phyloP scores from a whole-genome alignment of 2,329 filamentous ascomycete genomes.

The Calonectria multiphialidica region DNA sequence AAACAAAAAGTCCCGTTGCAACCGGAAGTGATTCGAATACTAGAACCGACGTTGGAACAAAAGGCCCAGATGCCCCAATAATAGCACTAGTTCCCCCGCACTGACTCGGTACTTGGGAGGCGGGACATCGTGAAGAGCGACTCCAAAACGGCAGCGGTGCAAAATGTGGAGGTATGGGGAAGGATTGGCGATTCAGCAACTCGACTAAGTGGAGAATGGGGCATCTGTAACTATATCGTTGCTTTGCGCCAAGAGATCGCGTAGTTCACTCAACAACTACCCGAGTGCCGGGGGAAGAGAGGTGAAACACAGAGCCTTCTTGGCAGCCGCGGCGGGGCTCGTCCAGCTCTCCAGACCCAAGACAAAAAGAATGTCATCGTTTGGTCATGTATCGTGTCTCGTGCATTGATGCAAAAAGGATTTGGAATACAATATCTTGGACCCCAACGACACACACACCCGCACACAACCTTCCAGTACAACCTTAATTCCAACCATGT shows the following conservation, averaged over 20 bases:
- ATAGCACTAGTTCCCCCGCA: neutral
- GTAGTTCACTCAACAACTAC: neutral
- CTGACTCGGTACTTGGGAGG: neutral
- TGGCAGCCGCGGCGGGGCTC: neutral
- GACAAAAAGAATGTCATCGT: neutral
- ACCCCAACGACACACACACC: neutral
- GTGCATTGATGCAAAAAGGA: neutral
- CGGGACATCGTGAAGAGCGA: neutral
- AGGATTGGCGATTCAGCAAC: neutral
- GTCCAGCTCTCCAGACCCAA: neutral
- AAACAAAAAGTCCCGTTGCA: neutral
- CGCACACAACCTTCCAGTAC: neutral
- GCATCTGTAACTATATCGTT: neutral
- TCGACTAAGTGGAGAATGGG: neutral
- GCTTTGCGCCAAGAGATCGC: conserved; percentile 2
- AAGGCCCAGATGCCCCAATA: neutral
- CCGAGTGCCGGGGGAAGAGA: neutral
- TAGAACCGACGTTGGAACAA: neutral
- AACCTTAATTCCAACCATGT: neutral
- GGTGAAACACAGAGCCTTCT: neutral
- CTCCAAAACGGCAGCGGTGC: neutral
- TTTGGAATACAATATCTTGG: neutral
- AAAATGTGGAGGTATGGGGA: neutral
- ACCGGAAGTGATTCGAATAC: neutral
- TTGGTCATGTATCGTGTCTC: neutral